phyloP scores from a whole-genome alignment of 768 basidiomycete species.

The Trametes sanguinea region DNA sequence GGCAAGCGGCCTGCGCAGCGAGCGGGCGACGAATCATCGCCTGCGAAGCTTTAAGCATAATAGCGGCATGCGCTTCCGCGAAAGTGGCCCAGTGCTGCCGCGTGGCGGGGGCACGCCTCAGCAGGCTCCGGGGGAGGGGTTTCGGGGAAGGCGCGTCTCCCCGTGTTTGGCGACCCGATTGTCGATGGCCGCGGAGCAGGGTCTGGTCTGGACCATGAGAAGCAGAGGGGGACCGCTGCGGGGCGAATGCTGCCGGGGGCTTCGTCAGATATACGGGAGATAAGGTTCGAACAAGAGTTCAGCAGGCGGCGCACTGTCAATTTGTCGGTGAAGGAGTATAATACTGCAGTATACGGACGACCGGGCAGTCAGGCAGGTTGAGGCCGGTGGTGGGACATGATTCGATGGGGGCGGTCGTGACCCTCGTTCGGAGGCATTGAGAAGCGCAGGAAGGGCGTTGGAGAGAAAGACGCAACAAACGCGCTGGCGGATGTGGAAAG shows the following conservation, averaged over 20 bases:
- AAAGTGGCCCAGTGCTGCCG: slow-evolving; percentile 6
- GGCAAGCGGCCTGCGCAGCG: background rate
- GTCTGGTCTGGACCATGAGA: background rate
- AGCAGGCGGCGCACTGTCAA: slow-evolving; percentile 5
- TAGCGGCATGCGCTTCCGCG: slow-evolving; percentile 18
- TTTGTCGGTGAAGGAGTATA: background rate
- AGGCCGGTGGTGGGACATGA: slow-evolving; percentile 9
- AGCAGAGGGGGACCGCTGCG: background rate
- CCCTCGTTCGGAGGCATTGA: slow-evolving; percentile 20
- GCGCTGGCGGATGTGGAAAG: slow-evolving; percentile 4
- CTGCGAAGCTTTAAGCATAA: slow-evolving; percentile 23
- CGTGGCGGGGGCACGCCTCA: slow-evolving; percentile 4
- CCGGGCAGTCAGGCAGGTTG: slow-evolving; percentile 4
- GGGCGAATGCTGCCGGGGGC: slow-evolving; percentile 5
- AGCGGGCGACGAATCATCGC: slow-evolving; percentile 1
- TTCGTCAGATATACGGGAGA: slow-evolving; percentile 22
- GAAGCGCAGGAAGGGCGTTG: slow-evolving; percentile 14
- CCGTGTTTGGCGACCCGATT: slow-evolving; percentile 3
- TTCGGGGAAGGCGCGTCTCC: slow-evolving; percentile 2
- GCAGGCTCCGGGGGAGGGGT: background rate
- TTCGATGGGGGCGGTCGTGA: slow-evolving; percentile 11
- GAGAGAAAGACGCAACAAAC: background rate
- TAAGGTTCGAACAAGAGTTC: slow-evolving; percentile 17
- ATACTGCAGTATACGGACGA: background rate
- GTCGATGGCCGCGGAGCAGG: slow-evolving; percentile 4